Evolutionary conservation across 208 protist species (phyloP).

Genomic region (Leishmania tarentolae): DNA sequence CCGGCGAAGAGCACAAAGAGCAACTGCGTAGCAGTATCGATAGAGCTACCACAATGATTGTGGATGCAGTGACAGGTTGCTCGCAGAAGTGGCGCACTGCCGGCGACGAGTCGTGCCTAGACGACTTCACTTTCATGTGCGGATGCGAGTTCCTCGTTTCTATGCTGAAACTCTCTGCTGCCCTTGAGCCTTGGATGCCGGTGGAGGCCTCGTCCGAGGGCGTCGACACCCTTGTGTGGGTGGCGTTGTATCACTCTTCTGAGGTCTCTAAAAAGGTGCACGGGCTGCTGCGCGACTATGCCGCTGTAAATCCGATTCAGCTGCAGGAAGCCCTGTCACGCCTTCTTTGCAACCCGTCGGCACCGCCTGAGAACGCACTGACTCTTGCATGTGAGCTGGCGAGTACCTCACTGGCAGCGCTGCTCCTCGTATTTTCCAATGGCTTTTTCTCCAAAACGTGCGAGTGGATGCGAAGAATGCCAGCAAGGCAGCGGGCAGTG

Average conservation of each 20-base stretch:
- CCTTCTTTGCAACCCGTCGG: conserved; percentile 14
- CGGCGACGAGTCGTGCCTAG: neutral
- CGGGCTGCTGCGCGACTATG: conserved; percentile 31
- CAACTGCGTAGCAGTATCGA: conserved; percentile 18
- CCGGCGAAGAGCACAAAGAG: conserved; percentile 9
- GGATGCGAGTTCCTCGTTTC: conserved; percentile 54
- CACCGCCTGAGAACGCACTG: conserved; percentile 16
- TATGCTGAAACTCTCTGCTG: conserved; percentile 41
- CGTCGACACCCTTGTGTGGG: conserved; percentile 33
- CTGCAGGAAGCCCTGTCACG: conserved; percentile 14
- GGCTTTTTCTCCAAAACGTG: conserved; percentile 19
- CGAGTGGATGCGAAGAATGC: conserved; percentile 20
- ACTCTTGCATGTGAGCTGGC: conserved; percentile 25
- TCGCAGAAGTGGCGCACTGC: conserved; percentile 9
- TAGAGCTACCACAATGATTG: conserved; percentile 18
- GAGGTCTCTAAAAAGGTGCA: conserved; percentile 25
- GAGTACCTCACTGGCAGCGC: conserved; percentile 19
- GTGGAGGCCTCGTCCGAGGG: conserved; percentile 18
- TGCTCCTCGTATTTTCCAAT: conserved; percentile 24
- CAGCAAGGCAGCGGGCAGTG: conserved; percentile 3
- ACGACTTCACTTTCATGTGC: conserved; percentile 35
- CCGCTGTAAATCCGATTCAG: conserved; percentile 7
- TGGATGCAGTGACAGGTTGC: conserved; percentile 10
- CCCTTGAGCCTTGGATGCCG: conserved; percentile 41
- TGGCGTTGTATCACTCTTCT: conserved; percentile 19